Conservation (phyloP, 2,329 filamentous ascomycete species). For the Talaromyces sp. region DNA sequence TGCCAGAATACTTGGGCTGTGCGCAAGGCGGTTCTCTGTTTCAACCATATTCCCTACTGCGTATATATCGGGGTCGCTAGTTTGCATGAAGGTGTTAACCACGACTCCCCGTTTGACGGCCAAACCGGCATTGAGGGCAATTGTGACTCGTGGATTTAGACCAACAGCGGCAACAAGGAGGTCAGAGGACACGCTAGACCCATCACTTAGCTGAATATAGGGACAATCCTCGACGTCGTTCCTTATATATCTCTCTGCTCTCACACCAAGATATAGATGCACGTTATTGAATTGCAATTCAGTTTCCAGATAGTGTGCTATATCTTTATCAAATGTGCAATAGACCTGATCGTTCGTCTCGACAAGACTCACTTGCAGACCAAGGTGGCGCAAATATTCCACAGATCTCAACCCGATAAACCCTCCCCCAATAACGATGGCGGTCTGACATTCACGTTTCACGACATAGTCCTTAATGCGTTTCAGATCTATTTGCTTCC, state of each 20-base stretch:
- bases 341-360: slow-evolving; percentile 7
- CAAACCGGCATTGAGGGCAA: slow-evolving; percentile 3
- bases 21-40: slow-evolving; percentile 7
- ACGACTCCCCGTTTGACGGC: slow-evolving; percentile 2
- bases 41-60: slow-evolving; percentile 13
- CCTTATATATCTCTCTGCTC: neutral
- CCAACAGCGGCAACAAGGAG: slow-evolving; percentile 14
- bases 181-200: neutral
- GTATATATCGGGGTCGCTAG: slow-evolving; percentile 13
- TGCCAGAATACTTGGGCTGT: neutral
- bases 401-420: slow-evolving; percentile 7
- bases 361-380: slow-evolving; percentile 12
- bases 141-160: slow-evolving; percentile 8
- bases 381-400: slow-evolving; percentile 4
- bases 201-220: neutral
- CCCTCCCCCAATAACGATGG: slow-evolving; percentile 1
- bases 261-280: neutral
- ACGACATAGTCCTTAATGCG: neutral
- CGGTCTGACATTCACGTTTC: neutral
- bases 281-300: neutral
- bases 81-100: slow-evolving; percentile 15
- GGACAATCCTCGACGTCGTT: neutral
- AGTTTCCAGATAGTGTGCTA: slow-evolving; percentile 3
- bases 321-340: slow-evolving; percentile 7
- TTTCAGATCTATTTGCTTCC: slow-evolving; percentile 9